These are phyloP conservation scores for Colletotrichum gloeosporioides DNA, from an alignment of 2,329 filamentous ascomycete genomes.

Conservation along the genomic window DNA sequence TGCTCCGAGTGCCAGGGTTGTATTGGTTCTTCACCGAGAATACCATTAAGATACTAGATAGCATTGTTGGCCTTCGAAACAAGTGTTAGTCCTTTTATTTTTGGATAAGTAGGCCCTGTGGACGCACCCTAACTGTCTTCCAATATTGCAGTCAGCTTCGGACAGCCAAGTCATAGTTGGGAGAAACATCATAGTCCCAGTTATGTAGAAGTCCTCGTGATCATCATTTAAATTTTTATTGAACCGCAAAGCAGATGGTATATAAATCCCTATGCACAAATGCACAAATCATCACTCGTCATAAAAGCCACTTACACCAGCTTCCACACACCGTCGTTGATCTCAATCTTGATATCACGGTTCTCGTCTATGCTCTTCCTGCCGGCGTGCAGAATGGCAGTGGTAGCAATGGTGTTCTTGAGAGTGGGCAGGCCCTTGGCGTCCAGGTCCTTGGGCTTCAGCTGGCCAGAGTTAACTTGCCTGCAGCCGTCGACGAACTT, in stretches of 20 bases:
- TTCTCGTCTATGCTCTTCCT: slow-evolving; percentile 84
- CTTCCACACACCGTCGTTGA: slow-evolving; percentile 71
- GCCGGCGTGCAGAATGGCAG: slow-evolving; percentile 89
- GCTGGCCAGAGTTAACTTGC: slow-evolving; percentile 74
- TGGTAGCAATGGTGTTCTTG: slow-evolving; percentile 88
- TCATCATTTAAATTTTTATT: not conserved
- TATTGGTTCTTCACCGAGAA: not conserved
- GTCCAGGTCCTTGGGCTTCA: slow-evolving; percentile 79
- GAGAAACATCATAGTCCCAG: not conserved
- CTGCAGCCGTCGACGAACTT: slow-evolving; percentile 92
- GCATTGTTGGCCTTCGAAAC: not conserved
- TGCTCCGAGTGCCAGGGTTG: not conserved
- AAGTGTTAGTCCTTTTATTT: not conserved
- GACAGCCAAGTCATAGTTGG: accelerated
- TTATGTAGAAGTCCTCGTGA: not conserved
- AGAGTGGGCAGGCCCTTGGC: slow-evolving; percentile 82
- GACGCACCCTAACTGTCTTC: not conserved
- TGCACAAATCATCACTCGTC: slow-evolving; percentile 3
- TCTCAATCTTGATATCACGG: slow-evolving; percentile 76
- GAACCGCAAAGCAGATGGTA: slow-evolving; percentile 19
- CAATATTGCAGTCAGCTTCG: not conserved
- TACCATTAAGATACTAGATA: not conserved
- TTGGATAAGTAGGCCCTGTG: not conserved
- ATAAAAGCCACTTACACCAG: slow-evolving; percentile 48
- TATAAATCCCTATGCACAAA: slow-evolving; percentile 3